Percentiles rank a stretch among this genome's conserved stretches.
phyloP scores from a whole-genome alignment of 257 asterid genomes.

The Nicotiana undulata region DNA sequence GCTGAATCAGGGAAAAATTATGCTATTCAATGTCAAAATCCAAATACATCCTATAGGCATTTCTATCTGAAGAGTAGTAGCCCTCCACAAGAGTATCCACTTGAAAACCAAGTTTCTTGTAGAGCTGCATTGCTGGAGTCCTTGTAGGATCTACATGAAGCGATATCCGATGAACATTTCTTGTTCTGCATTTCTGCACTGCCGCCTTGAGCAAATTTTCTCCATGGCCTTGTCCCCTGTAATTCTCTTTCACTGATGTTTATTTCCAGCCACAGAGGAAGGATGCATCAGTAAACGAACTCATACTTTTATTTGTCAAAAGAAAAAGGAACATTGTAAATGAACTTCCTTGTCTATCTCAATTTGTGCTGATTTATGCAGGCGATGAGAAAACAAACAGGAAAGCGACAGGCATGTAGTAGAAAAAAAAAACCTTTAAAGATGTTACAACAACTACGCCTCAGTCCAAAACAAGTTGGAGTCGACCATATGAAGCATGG shows the following conservation, averaged over 20 bases:
- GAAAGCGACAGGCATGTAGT: background rate
- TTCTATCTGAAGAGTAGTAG: conserved; percentile 65
- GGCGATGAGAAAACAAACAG: background rate
- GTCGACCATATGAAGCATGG: too few relatives aligned
- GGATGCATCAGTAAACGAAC: background rate
- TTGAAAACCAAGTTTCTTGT: conserved; percentile 67
- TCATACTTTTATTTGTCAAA: background rate
- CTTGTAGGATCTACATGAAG: conserved; percentile 89
- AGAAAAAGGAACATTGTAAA: background rate
- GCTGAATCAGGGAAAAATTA: background rate
- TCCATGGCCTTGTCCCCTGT: conserved; percentile 62
- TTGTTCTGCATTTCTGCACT: conserved; percentile 57
- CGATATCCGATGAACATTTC: conserved; percentile 58
- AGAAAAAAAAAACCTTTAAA: background rate
- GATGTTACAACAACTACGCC: too few relatives aligned
- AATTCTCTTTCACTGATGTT: conserved; percentile 56
- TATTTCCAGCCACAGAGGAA: conserved; percentile 8
- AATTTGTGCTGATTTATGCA: background rate
- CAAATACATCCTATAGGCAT: conserved; percentile 81
- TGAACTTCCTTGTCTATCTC: background rate
- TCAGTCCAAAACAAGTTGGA: too few relatives aligned
- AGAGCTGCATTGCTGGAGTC: conserved; percentile 57
- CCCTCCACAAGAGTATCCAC: conserved; percentile 62
- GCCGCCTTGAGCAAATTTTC: conserved; percentile 72
- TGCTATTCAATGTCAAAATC: conserved; percentile 41